These are phyloP conservation scores for Saccharomycopsis fodiens DNA, from an alignment of 805 yeast genomes.

Conservation along the genomic window DNA sequence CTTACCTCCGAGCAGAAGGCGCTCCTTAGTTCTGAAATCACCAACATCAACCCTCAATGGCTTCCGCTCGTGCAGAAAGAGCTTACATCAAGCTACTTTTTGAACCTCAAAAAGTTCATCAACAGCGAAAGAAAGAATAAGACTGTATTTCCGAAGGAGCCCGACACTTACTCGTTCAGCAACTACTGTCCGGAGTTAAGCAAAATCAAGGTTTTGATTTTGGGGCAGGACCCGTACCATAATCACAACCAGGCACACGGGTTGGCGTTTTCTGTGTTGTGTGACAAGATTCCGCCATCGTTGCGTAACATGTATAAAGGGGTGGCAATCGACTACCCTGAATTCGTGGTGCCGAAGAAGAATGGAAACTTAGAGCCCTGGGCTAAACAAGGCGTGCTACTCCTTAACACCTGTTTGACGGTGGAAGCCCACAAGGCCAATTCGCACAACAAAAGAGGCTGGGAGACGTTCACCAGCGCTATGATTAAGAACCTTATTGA, in stretches of 20 bases:
- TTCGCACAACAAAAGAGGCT: constrained; percentile 83
- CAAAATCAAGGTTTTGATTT: constrained; percentile 64
- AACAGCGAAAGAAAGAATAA: constrained; percentile 34
- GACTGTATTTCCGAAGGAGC: constrained; percentile 69
- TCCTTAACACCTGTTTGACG: constrained; percentile 82
- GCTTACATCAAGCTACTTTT: constrained; percentile 77
- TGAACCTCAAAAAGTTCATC: constrained; percentile 44
- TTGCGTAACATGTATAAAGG: constrained; percentile 81
- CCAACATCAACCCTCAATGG: constrained; percentile 73
- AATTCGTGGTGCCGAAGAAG: constrained; percentile 50
- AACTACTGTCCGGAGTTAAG: constrained; percentile 67
- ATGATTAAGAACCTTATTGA: constrained; percentile 49
- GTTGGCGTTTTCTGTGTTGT: constrained; percentile 74
- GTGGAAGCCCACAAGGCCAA: constrained; percentile 91
- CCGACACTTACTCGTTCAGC: constrained; percentile 87
- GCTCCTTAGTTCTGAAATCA: constrained; percentile 59
- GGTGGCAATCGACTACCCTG: constrained; percentile 57
- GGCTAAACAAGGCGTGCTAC: constrained; percentile 81
- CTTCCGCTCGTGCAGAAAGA: constrained; percentile 59
- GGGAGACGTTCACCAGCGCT: constrained; percentile 84
- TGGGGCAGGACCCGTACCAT: constrained; percentile 98
- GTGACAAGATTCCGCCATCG: constrained; percentile 81
- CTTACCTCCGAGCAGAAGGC: constrained; percentile 41
- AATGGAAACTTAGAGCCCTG: constrained; percentile 71
- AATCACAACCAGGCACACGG: constrained; percentile 94